Base-by-base conservation (phyloP, 495 filamentous ascomycete genomes). In the Neurospora sp. region DNA sequence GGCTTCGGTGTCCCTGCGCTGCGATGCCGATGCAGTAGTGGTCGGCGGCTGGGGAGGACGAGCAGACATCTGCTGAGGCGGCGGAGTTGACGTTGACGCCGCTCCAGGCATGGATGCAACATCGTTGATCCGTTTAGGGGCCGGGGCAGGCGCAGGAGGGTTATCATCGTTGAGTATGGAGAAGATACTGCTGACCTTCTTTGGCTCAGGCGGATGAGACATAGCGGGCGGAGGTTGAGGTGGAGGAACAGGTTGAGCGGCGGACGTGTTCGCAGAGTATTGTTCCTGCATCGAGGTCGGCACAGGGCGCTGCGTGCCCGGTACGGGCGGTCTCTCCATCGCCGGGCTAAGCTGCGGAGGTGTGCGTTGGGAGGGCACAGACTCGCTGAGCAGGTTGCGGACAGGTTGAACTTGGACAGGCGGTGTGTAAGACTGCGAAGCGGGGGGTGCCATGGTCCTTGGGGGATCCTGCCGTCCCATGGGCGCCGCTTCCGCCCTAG, bases 101-200 rank as follows among this genome's bases (percentile, higher is more conserved):
- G 75, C 48, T 8, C 76, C 61, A n/a, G 53, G 53, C 14, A 66
- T 35, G 12, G 75, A 70, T 40, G 82, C 73, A 12, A 85, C 77
- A 22, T 87, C 84, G 69, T 59, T 68, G 35, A 85, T 74, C 69
- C 85, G 78, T 77, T 85, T 85, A 0, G 76, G 75, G 70, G 80
- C 72, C 3, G 81, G 76, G 16, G 80, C 76, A 27, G 83, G 83
- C 10, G 76, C 82, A 12, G 84, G 78, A 12, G 83, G 81, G n/a
- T 81, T 79, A 31, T 85, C 85, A 48, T 85, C 82, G 74, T 86
- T 86, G 27, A 86, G 76, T 68, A 86, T 76, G n/a, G 83, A 82
- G 81, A 85, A 84, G 70, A 86, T 74, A n/a, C 74, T 86, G 69
- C 83, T 85, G 6, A 80, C 83, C 73, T 85, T 85, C n/a, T 82